Conservation (phyloP, 129 eudicot genomes). For the Calendula officinalis region DNA sequence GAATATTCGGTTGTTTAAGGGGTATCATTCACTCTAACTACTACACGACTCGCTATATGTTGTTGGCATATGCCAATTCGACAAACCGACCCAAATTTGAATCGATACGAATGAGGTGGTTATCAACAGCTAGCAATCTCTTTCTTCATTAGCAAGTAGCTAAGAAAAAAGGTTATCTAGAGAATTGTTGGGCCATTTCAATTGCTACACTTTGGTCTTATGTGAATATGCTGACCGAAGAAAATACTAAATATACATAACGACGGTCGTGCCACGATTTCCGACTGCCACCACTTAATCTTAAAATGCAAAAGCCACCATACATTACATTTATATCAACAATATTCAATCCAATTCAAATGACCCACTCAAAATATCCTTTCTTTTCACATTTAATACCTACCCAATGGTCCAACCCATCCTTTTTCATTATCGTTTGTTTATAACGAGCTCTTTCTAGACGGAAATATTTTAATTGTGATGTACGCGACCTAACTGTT, state of each 20-base stretch:
- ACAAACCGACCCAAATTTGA: slow-evolving; percentile 24
- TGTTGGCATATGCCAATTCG: background rate
- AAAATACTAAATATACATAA: background rate
- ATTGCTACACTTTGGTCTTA: slow-evolving; percentile 7
- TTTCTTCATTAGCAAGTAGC: slow-evolving; percentile 27
- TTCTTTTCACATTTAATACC: slow-evolving; percentile 16
- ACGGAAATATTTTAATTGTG: too few relatives aligned
- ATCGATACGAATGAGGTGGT: background rate
- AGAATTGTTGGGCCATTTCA: slow-evolving; percentile 16
- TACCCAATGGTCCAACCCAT: slow-evolving; percentile 14
- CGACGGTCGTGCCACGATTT: slow-evolving; percentile 24
- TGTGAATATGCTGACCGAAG: background rate
- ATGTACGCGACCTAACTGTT: background rate
- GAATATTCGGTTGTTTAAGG: background rate
- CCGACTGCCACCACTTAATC: slow-evolving; percentile 31
- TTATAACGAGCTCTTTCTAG: background rate
- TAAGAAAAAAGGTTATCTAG: slow-evolving; percentile 12
- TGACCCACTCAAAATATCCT: slow-evolving; percentile 32
- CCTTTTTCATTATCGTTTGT: background rate
- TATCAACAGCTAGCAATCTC: slow-evolving; percentile 37
- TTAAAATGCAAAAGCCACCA: slow-evolving; percentile 23
- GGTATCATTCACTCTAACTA: background rate
- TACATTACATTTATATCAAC: slow-evolving; percentile 16
- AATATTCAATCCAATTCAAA: slow-evolving; percentile 6
- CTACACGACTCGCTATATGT: background rate